phyloP scores from a whole-genome alignment of 2,329 filamentous ascomycete species.

The Aspergillus felis region DNA sequence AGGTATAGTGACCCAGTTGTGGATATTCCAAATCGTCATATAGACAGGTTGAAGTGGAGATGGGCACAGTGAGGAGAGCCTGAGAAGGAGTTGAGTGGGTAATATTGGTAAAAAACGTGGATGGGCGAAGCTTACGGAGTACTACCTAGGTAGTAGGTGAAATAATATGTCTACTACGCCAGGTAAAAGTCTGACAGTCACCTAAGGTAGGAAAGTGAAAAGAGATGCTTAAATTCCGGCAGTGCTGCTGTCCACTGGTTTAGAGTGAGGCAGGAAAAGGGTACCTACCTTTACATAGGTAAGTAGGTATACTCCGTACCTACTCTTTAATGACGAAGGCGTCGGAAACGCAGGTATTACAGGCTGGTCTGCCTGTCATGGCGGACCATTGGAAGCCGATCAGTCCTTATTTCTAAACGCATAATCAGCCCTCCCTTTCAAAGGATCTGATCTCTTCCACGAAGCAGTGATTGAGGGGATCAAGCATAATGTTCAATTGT shows the following conservation, averaged over 20 bases:
- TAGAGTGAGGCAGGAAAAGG: neutral
- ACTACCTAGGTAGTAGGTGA: neutral
- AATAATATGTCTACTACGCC: neutral
- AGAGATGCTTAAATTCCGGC: neutral
- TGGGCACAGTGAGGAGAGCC: conserved; percentile 16
- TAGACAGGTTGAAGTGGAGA: conserved; percentile 27
- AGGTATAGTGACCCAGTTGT: conserved; percentile 5
- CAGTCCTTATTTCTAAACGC: too few species aligned
- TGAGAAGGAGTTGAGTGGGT: conserved; percentile 10
- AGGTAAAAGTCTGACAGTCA: neutral
- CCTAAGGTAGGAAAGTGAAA: neutral
- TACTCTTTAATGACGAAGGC: neutral
- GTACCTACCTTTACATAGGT: too few species aligned
- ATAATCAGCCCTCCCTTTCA: neutral
- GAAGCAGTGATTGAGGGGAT: neutral
- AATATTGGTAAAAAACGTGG: conserved; percentile 15
- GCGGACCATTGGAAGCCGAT: neutral
- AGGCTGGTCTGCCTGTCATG: neutral
- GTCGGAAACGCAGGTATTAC: neutral
- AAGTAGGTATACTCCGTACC: too few species aligned
- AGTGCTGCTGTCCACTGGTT: neutral
- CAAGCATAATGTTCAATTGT: neutral
- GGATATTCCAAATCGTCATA: conserved; percentile 27
- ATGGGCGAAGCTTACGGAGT: conserved; percentile 10
- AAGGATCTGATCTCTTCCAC: neutral